phyloP scores from a whole-genome alignment of 352 stramenopile genomes.

The Peronospora tabacina region DNA sequence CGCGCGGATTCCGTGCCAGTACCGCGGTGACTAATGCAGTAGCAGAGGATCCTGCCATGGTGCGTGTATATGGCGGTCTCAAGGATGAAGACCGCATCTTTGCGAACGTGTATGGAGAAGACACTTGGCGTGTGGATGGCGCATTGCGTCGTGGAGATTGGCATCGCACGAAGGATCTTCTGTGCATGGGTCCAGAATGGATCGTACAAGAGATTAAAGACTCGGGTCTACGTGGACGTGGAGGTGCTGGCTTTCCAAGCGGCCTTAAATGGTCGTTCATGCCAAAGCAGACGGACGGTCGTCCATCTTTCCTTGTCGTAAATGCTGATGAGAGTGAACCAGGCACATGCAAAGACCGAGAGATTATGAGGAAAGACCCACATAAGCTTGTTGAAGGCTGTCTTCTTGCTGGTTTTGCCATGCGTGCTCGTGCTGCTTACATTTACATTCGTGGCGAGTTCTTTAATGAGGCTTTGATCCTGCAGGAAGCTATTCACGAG shows the following conservation, averaged over 20 bases:
- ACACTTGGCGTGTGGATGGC: conserved; percentile 83
- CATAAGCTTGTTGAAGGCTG: conserved; percentile 99
- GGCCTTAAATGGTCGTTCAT: conserved; percentile 99
- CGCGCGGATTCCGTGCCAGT: conserved; percentile 36
- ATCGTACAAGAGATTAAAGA: conserved; percentile 99
- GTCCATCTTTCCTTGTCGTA: conserved; percentile 98
- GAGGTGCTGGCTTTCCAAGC: conserved; percentile 97
- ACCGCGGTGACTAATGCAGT: conserved; percentile 35
- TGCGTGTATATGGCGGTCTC: conserved; percentile 90
- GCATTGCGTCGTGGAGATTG: conserved; percentile 94
- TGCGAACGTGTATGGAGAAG: conserved; percentile 98
- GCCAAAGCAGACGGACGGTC: conserved; percentile 98
- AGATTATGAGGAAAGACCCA: conserved; percentile 99
- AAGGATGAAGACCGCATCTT: conserved; percentile 99
- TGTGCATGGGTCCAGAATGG: conserved; percentile 98
- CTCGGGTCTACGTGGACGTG: conserved; percentile 94
- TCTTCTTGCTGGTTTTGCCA: conserved; percentile 96
- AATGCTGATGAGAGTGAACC: conserved; percentile 99
- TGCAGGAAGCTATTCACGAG: conserved; percentile 99
- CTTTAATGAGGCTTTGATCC: conserved; percentile 98
- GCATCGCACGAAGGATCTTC: conserved; percentile 94
- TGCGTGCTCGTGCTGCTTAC: conserved; percentile 97
- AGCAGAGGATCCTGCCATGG: conserved; percentile 50
- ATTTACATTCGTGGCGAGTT: conserved; percentile 99
- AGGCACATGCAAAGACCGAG: conserved; percentile 99